These are phyloP conservation scores for Euphorbia pulcherrima DNA, from an alignment of 345 rosid genomes.

Conservation along the genomic window DNA sequence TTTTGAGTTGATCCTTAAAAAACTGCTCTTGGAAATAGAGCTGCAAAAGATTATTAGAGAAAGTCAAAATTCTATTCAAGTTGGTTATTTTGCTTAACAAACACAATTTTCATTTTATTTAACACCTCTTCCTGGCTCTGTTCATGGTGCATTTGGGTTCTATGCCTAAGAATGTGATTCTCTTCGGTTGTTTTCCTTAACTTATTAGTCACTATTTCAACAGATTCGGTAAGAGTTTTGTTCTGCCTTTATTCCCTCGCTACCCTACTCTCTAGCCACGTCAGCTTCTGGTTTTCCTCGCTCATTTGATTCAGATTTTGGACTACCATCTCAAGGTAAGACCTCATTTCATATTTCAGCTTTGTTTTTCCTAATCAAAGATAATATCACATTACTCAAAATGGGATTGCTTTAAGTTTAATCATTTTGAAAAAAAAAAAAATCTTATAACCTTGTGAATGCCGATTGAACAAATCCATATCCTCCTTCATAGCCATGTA, in stretches of 20 bases:
- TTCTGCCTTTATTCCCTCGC: constrained; percentile 38
- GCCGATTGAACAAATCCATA: constrained; percentile 65
- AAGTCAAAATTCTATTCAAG: not conserved
- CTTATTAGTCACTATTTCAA: constrained; percentile 51
- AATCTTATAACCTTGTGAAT: constrained; percentile 54
- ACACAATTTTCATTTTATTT: too few species aligned
- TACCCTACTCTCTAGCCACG: constrained; percentile 46
- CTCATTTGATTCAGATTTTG: constrained; percentile 56
- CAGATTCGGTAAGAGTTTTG: constrained; percentile 54
- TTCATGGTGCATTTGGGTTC: constrained; percentile 67
- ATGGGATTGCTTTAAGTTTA: not conserved
- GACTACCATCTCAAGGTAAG: constrained; percentile 74
- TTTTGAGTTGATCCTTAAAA: constrained; percentile 51
- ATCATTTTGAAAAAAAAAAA: too few species aligned
- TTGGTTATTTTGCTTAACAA: not conserved
- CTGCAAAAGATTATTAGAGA: constrained; percentile 30
- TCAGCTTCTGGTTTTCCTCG: constrained; percentile 76
- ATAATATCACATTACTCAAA: not conserved
- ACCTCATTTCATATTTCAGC: constrained; percentile 70
- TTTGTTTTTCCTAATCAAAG: constrained; percentile 49
- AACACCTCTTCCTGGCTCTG: constrained; percentile 85
- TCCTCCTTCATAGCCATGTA: constrained; percentile 70
- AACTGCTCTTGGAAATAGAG: constrained; percentile 72
- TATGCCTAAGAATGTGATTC: constrained; percentile 59
- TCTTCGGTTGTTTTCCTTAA: constrained; percentile 61